Evolutionary conservation across 2,329 filamentous ascomycete species (phyloP).

Genomic region (Arthrobotrys musiformis): DNA sequence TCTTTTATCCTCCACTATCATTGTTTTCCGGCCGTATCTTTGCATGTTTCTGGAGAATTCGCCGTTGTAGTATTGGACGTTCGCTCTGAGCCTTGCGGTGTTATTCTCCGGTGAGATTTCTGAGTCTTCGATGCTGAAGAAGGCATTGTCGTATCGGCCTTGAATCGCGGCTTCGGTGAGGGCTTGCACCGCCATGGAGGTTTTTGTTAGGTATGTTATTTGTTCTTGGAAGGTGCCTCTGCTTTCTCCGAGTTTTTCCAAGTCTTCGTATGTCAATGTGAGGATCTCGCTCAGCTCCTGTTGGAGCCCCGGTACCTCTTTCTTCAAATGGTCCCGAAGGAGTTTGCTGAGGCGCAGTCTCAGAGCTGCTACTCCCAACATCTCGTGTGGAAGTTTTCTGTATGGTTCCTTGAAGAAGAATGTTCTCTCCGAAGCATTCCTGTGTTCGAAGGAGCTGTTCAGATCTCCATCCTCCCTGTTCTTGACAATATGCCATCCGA

Average conservation of each 20-base stretch:
- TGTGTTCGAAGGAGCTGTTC: constrained; percentile 31
- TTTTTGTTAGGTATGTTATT: constrained; percentile 58
- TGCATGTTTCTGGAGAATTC: constrained; percentile 60
- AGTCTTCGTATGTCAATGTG: constrained; percentile 14
- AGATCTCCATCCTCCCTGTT: constrained; percentile 63
- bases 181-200: constrained; percentile 61
- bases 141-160: constrained; percentile 50
- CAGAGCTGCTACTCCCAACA: constrained; percentile 17
- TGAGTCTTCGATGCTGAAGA: constrained; percentile 20
- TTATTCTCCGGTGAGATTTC: constrained; percentile 19
- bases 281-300: constrained; percentile 34
- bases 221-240: constrained; percentile 57
- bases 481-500: constrained; percentile 69
- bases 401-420: constrained; percentile 45
- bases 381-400: constrained; percentile 20
- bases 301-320: constrained; percentile 30
- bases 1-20: constrained; percentile 27
- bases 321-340: constrained; percentile 20
- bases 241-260: constrained; percentile 53
- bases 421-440: constrained; percentile 40
- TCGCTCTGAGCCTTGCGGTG: constrained; percentile 53
- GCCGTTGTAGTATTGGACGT: constrained; percentile 61
- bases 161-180: constrained; percentile 59
- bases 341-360: constrained; percentile 15
- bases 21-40: constrained; percentile 57